These are phyloP conservation scores for Sorghum bicolor DNA, from an alignment of 176 grass and related monocot species.

Conservation along the genomic window DNA sequence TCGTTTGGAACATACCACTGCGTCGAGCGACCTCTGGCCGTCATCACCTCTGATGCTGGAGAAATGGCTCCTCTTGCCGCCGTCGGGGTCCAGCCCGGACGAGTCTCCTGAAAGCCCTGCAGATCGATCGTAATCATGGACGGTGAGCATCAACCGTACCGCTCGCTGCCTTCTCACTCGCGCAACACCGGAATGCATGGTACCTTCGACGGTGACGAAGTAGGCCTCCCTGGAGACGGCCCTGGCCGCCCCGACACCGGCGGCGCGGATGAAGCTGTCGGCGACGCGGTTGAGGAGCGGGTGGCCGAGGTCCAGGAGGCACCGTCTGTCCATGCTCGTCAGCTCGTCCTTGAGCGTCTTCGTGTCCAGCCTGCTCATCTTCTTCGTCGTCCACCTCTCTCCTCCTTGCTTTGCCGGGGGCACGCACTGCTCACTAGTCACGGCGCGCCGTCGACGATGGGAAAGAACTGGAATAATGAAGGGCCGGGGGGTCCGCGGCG, in stretches of 20 bases:
- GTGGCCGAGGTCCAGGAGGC: conserved; percentile 80
- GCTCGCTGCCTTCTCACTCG: background rate
- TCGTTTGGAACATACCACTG: conserved; percentile 35
- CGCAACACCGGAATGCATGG: no score
- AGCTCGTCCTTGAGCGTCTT: conserved; percentile 52
- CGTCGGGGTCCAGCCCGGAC: conserved; percentile 22
- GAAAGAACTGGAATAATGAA: background rate
- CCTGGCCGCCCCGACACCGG: conserved; percentile 71
- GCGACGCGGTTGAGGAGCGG: conserved; percentile 72
- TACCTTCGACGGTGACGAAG: conserved; percentile 64
- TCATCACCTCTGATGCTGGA: conserved; percentile 61
- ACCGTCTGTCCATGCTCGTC: conserved; percentile 47
- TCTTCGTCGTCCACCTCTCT: background rate
- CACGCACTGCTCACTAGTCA: background rate
- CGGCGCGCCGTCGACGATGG: background rate
- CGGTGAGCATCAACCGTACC: background rate
- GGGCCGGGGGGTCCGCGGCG: background rate
- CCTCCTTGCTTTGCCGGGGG: background rate
- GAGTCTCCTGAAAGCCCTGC: conserved; percentile 31
- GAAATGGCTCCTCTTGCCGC: conserved; percentile 54
- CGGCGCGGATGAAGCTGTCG: conserved; percentile 84
- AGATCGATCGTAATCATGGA: background rate
- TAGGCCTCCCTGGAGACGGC: conserved; percentile 79
- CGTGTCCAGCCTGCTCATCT: conserved; percentile 54
- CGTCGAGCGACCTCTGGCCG: conserved; percentile 76